Percentiles rank a stretch among this genome's conserved stretches.
Conservation (phyloP, 805 yeast species). For the Yarrowia sp. region DNA sequence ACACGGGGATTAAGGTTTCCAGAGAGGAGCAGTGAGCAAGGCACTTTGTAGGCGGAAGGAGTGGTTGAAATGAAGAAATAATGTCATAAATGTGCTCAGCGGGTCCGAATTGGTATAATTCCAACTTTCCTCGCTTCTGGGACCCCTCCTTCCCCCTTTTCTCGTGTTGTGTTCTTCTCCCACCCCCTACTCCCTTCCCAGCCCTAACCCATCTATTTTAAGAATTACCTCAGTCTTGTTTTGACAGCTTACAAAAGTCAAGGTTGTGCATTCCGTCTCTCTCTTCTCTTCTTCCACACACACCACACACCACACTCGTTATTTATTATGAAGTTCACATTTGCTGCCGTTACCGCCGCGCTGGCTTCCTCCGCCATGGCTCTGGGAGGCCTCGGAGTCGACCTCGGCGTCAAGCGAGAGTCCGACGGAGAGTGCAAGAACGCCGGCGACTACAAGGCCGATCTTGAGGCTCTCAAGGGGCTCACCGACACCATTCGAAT, state of each 20-base stretch:
- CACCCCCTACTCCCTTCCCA: too few relatives aligned
- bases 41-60: too few relatives aligned
- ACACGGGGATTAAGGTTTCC: neutral
- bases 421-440: constrained; percentile 74
- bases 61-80: too few relatives aligned
- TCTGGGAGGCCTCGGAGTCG: constrained; percentile 64
- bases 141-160: too few relatives aligned
- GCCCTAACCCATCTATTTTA: constrained; percentile 34
- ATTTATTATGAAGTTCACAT: constrained; percentile 39
- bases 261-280: constrained; percentile 22
- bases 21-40: neutral
- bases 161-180: too few relatives aligned
- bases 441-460: constrained; percentile 71
- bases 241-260: constrained; percentile 27
- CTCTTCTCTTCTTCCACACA: constrained; percentile 5
- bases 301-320: constrained; percentile 38
- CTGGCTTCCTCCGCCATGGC: constrained; percentile 38
- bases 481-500: constrained; percentile 77
- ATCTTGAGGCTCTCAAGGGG: constrained; percentile 63
- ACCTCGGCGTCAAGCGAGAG: constrained; percentile 82
- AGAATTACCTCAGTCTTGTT: constrained; percentile 31
- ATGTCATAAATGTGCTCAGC: too few relatives aligned
- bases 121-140: too few relatives aligned
- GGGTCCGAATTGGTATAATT: too few relatives aligned
- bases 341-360: constrained; percentile 38